These are phyloP conservation scores for Tetragonia tetragonoides DNA, from an alignment of 148 eudicot species.

Conservation along the genomic window DNA sequence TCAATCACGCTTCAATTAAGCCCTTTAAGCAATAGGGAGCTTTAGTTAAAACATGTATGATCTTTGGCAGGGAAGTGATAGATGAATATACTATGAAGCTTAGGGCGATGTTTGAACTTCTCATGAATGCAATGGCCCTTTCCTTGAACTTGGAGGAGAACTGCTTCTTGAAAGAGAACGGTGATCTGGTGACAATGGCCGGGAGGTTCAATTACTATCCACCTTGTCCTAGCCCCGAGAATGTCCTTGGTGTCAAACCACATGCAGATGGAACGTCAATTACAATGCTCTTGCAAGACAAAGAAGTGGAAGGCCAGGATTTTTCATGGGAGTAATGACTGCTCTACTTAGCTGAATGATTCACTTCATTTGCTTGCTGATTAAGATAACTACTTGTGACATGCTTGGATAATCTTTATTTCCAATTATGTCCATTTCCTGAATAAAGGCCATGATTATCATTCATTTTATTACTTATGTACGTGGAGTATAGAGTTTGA, in stretches of 20 bases:
- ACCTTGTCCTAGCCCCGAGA: constrained; percentile 39
- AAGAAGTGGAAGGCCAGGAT: constrained; percentile 39
- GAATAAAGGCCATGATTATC: no score
- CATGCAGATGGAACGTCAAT: constrained; percentile 39
- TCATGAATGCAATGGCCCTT: constrained; percentile 36
- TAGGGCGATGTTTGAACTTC: constrained; percentile 4
- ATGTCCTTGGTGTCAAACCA: constrained; percentile 36
- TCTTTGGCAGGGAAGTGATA: constrained; percentile 28
- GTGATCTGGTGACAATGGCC: constrained; percentile 21
- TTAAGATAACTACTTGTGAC: background rate
- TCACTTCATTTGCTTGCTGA: background rate
- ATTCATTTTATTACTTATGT: no score
- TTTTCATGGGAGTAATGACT: background rate
- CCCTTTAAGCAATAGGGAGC: background rate
- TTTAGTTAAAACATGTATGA: background rate
- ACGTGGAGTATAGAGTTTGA: no score
- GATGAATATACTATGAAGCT: constrained; percentile 25
- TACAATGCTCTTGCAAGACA: constrained; percentile 44
- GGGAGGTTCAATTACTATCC: constrained; percentile 49
- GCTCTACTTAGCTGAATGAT: background rate
- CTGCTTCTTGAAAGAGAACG: constrained; percentile 34
- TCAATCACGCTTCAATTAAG: background rate
- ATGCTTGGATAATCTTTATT: no score
- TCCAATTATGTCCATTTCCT: no score
- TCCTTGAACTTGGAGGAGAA: constrained; percentile 34